Evolutionary conservation across 1,139 yeast genomes (phyloP), one percentile per base, ranked within the genome.

Genomic region (Candida tunisiensis): DNA sequence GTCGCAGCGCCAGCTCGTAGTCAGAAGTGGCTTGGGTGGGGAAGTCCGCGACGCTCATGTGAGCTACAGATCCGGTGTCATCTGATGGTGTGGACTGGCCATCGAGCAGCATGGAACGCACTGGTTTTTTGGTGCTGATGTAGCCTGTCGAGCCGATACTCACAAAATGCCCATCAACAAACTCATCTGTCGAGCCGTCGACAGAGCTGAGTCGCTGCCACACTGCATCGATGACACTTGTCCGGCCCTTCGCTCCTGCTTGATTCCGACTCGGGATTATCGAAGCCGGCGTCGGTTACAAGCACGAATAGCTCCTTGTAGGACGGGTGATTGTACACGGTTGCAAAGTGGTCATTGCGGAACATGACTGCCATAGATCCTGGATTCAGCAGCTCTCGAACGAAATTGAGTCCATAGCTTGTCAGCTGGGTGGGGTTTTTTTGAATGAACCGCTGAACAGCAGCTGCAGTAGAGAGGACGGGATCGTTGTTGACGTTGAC

Each of bases 261-360:
- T n/a, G n/a, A n/a, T n/a, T n/a, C n/a, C n/a, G n/a, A n/a, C n/a
- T n/a, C n/a, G n/a, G n/a, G n/a, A n/a, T 55, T 49, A 18, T 47
- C 53, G 40, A 70, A 75, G 2, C 88, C 79, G 14, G 64, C 55
- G 46, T 83, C 94, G 3, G 92, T 78, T 6, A 80, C 70, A 25
- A 83, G 69, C 45, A 48, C 69, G 70, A 32, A 80, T 49, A 39
- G 62, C 64, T 28, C 57, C 49, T 36, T 60, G 49, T 25, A 51
- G 33, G 11, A 31, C 25, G 25, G 16, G 43, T 29, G 10, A 34
- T 37, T 9, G 44, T 65, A 65, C 9, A 82, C 49, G 0, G 93
- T 77, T 33, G 68, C 66, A 49, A 79, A 83, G 49, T 82, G 94
- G 48, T 82, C 80, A 48, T 83, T 83, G 40, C 93, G 60, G 55